Conservation (phyloP, 345 rosid genomes). For the Clausena lansium region DNA sequence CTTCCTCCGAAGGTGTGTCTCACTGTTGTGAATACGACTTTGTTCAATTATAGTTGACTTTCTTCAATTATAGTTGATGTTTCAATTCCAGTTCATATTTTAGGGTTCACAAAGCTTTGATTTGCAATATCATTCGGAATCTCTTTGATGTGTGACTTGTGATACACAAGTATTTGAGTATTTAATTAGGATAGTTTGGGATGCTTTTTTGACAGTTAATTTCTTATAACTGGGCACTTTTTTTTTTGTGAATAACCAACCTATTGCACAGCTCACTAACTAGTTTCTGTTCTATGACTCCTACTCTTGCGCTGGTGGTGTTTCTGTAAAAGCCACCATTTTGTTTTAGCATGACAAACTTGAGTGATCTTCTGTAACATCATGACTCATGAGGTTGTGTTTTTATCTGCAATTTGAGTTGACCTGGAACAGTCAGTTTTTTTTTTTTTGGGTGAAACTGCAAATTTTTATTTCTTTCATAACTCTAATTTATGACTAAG, state of each 20-base stretch:
- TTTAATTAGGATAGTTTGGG: not conserved
- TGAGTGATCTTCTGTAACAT: not conserved
- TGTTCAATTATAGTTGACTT: not conserved
- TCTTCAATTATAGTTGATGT: not conserved
- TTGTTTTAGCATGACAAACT: not conserved
- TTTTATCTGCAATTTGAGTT: not conserved
- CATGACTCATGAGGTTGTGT: not conserved
- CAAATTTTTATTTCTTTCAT: not conserved
- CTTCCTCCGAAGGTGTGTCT: constrained; percentile 76
- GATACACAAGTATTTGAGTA: not conserved
- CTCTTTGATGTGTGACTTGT: not conserved
- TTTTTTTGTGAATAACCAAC: not conserved
- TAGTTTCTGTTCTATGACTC: not conserved
- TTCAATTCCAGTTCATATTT: not conserved
- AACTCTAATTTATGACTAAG: constrained; percentile 11
- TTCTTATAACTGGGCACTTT: not conserved
- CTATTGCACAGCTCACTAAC: not conserved
- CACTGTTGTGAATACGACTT: not conserved
- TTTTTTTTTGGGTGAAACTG: not conserved
- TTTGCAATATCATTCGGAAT: not conserved
- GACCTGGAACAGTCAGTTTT: not conserved
- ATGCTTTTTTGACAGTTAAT: not conserved
- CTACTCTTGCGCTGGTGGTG: not conserved
- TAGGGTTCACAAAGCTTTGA: not conserved
- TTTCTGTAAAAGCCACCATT: not conserved